Conservation (phyloP, 768 basidiomycete species). For the Trametes cinnabarina region DNA sequence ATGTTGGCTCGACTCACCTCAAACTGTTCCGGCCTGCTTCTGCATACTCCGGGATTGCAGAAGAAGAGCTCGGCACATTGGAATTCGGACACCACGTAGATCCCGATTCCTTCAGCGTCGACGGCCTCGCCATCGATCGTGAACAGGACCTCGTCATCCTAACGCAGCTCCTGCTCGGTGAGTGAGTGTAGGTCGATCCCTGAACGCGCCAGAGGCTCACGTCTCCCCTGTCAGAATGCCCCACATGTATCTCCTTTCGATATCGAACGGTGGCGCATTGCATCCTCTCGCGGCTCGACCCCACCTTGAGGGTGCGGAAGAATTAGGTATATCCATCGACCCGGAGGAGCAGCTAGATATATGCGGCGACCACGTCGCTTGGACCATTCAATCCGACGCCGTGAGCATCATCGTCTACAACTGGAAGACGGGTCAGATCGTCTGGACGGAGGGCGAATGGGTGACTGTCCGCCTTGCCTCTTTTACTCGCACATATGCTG, state of each 20-base stretch:
- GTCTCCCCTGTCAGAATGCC: not conserved
- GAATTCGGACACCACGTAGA: not conserved
- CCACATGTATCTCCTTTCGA: constrained; percentile 2
- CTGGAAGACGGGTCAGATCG: not conserved
- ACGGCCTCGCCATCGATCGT: not conserved
- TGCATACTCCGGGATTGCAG: not conserved
- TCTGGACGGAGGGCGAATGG: not conserved
- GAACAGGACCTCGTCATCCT: not conserved
- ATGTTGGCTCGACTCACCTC: not conserved
- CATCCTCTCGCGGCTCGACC: not conserved
- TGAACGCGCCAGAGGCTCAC: not conserved
- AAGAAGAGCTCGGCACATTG: not conserved
- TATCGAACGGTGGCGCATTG: not conserved
- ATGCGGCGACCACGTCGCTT: not conserved
- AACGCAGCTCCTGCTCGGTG: constrained; percentile 1
- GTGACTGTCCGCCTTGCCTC: too few species aligned
- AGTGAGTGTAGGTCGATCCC: not conserved
- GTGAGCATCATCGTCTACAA: not conserved
- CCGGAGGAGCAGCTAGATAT: not conserved
- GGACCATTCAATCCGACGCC: not conserved
- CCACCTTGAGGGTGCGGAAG: not conserved
- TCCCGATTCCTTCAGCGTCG: not conserved
- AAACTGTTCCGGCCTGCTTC: not conserved
- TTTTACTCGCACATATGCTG: too few species aligned
- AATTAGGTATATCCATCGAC: not conserved